phyloP scores from a whole-genome alignment of 805 yeast genomes.

The Wickerhamiella sorbophila region DNA sequence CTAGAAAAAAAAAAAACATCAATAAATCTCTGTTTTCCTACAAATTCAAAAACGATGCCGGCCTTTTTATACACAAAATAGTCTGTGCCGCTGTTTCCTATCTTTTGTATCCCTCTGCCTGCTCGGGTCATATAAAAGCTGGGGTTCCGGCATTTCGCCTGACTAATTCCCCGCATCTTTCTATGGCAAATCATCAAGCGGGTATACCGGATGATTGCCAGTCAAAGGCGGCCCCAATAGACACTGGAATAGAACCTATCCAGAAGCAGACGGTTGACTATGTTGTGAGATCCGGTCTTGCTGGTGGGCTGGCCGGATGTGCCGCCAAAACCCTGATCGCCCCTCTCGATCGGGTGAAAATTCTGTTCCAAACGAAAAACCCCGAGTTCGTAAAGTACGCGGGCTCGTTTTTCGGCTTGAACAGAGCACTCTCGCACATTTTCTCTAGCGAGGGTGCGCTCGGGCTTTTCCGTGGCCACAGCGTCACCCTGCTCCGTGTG shows the following conservation, averaged over 20 bases:
- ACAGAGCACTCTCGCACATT: conserved; percentile 56
- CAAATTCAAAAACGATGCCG: too few relatives aligned
- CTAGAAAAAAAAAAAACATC: too few relatives aligned
- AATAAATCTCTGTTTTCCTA: too few relatives aligned
- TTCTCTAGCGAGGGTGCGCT: conserved; percentile 51
- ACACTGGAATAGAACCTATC: conserved; percentile 19
- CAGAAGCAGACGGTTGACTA: conserved; percentile 67
- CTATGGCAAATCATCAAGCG: conserved; percentile 1
- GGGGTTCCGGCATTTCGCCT: too few relatives aligned
- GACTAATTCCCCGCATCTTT: not conserved
- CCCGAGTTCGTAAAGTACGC: conserved; percentile 73
- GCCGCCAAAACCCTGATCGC: conserved; percentile 95
- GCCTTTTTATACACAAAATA: too few relatives aligned
- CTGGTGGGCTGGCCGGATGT: conserved; percentile 92
- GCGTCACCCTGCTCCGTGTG: conserved; percentile 78
- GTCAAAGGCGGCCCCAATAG: not conserved
- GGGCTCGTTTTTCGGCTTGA: conserved; percentile 66
- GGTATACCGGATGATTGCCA: conserved; percentile 1
- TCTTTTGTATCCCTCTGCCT: too few relatives aligned
- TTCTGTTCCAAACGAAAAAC: conserved; percentile 85
- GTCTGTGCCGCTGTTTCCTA: too few relatives aligned
- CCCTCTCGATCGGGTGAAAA: conserved; percentile 88
- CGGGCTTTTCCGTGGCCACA: conserved; percentile 91
- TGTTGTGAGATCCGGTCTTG: conserved; percentile 68
- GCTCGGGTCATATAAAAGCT: too few relatives aligned